Evolutionary conservation across 306 rosid species (phyloP), one percentile per base, ranked within the genome.

Genomic region (Casuarina glauca): DNA sequence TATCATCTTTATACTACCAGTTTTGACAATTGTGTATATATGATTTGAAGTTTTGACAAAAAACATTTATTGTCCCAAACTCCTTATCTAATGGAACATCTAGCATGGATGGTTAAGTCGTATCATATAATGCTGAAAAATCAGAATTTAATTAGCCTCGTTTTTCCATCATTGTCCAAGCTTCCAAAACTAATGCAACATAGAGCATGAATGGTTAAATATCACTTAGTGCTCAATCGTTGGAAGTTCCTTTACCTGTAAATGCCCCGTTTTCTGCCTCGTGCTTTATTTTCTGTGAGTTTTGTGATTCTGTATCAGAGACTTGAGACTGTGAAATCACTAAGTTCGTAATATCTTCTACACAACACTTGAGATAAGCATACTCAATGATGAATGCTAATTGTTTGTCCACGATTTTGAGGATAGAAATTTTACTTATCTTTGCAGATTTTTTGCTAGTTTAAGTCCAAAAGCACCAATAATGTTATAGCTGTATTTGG

Each of bases 311-410:
- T 55, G 57, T 15, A 15, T 51, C 35, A 7, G 35, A 19, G 62
- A 19, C 32, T 19, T 55, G 42, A 5, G 49, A 62, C 74, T 76
- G 67, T 62, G 69, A 57, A 82, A 38, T 50, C 46, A 57, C 48
- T 66, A 63, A 63, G 44, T 74, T 55, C 67, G 50, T 74, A 50
- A 55, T 84, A 60, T 52, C 74, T 52, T 16, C 6, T 15, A 61
- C 44, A 75, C 46, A 54, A 54, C 61, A 54, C 32, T 41, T 26
- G 50, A 57, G 57, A 69, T 48, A 52, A 58, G 36, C 53, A 50
- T 76, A 41, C 72, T 70, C 57, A 38, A 58, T 50, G 66, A 26
- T 43, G 35, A 67, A 45, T 54, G 35, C 42, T 2, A 70, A 50
- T 36, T 4, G 39, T 36, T 36, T 3, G 12, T 11, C 9, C 15